Percentiles rank a stretch among this genome's conserved stretches.
These are phyloP conservation scores for Trichomonas tenax DNA, from an alignment of 208 protist genomes.

Conservation along the genomic window DNA sequence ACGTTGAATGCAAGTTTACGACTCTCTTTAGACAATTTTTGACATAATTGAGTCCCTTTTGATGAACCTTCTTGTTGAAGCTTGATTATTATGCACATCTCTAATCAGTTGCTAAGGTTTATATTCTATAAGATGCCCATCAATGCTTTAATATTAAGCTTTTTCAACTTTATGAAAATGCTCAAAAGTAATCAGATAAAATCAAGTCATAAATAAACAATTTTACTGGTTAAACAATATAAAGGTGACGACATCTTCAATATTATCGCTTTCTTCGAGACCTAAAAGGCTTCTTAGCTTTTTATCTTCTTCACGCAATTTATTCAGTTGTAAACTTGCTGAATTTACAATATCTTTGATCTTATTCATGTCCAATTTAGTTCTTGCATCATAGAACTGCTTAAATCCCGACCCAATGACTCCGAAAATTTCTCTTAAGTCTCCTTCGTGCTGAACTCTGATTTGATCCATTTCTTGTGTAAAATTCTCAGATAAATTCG, in stretches of 20 bases:
- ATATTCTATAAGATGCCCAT: no score
- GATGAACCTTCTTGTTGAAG: no score
- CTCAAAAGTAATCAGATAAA: no score
- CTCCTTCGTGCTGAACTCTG: not conserved
- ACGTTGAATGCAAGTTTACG: no score
- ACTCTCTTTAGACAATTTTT: no score
- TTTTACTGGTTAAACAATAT: not conserved
- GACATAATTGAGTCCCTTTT: no score
- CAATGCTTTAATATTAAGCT: no score
- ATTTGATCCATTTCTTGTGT: not conserved
- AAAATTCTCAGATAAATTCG: not conserved
- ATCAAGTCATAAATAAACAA: no score
- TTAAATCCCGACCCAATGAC: not conserved
- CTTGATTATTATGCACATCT: no score
- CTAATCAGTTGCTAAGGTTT: no score
- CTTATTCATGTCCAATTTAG: not conserved
- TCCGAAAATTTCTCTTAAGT: not conserved
- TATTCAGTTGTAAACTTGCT: not conserved
- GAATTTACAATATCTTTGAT: not conserved
- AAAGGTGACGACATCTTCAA: not conserved
- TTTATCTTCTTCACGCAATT: not conserved
- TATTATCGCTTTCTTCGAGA: not conserved
- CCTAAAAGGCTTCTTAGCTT: not conserved
- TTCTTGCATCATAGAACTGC: not conserved
- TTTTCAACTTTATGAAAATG: no score